Evolutionary conservation across 169 alveolate genomes (phyloP).

Genomic region (Plasmodium gallinaceum): DNA sequence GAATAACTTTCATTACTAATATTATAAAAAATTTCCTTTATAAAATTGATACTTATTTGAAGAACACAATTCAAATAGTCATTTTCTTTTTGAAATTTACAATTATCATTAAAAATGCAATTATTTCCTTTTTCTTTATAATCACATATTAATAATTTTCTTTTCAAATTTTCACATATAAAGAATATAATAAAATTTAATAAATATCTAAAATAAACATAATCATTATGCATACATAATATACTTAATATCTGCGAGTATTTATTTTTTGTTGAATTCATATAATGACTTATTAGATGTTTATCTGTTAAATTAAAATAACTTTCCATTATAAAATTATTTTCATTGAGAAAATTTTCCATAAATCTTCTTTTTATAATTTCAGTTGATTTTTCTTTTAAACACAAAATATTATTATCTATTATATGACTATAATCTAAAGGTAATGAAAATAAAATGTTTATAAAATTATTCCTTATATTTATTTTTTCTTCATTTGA

Average conservation of each 20-base stretch:
- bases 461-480: conserved; percentile 47
- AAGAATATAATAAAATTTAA: conserved; percentile 36
- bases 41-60: conserved; percentile 59
- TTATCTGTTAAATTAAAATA: conserved; percentile 11
- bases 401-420: conserved; percentile 11
- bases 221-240: conserved; percentile 44
- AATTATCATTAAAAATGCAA: not conserved
- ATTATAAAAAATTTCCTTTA: conserved; percentile 39
- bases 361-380: conserved; percentile 17
- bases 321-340: not conserved
- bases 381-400: conserved; percentile 34
- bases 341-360: conserved; percentile 12
- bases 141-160: not conserved
- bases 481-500: conserved; percentile 29
- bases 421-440: conserved; percentile 18
- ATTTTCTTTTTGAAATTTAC: not conserved
- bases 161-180: conserved; percentile 12
- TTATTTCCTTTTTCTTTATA: not conserved
- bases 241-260: conserved; percentile 49
- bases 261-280: conserved; percentile 35
- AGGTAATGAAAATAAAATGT: conserved; percentile 31
- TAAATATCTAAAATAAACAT: conserved; percentile 41
- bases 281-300: conserved; percentile 22
- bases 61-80: conserved; percentile 16
- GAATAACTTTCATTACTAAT: conserved; percentile 38